A percentile compares a stretch with the other conserved stretches of the same genome.
phyloP scores from a whole-genome alignment of 768 basidiomycete genomes.

The Mycena crocata region DNA sequence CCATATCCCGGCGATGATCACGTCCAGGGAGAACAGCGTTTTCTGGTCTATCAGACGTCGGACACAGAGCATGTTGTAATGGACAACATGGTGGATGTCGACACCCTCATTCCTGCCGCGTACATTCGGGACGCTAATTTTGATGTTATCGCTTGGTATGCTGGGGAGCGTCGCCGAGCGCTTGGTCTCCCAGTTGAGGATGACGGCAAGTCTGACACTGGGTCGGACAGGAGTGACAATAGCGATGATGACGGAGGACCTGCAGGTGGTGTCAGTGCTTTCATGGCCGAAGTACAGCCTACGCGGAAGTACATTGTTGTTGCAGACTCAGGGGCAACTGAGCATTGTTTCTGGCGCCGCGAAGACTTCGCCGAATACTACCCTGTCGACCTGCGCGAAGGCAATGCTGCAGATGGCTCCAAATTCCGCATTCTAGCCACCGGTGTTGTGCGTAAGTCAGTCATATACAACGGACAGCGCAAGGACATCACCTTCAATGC shows the following conservation, averaged over 20 bases:
- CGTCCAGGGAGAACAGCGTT: background rate
- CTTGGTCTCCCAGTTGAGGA: background rate
- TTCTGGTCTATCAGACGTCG: constrained; percentile 21
- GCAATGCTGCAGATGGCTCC: constrained; percentile 23
- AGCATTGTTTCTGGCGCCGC: constrained; percentile 20
- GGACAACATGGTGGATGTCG: constrained; percentile 11
- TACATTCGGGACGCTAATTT: background rate
- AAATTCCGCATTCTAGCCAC: constrained; percentile 6
- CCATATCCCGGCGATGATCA: constrained; percentile 14
- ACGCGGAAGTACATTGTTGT: constrained; percentile 3
- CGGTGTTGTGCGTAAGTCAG: no score
- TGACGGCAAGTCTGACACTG: background rate
- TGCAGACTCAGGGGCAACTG: constrained; percentile 20
- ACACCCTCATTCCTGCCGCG: background rate
- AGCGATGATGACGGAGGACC: background rate
- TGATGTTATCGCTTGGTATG: constrained; percentile 15
- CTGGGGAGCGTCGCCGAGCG: no score
- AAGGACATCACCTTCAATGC: no score
- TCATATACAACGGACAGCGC: no score
- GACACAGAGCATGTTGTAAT: constrained; percentile 20
- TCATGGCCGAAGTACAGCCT: background rate
- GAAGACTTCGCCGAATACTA: constrained; percentile 22
- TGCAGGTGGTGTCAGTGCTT: background rate
- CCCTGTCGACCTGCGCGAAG: constrained; percentile 1
- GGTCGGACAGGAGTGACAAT: background rate